These are phyloP conservation scores for Boletus pseudo-olivaceus DNA, from an alignment of 768 basidiomycete genomes.

Conservation along the genomic window DNA sequence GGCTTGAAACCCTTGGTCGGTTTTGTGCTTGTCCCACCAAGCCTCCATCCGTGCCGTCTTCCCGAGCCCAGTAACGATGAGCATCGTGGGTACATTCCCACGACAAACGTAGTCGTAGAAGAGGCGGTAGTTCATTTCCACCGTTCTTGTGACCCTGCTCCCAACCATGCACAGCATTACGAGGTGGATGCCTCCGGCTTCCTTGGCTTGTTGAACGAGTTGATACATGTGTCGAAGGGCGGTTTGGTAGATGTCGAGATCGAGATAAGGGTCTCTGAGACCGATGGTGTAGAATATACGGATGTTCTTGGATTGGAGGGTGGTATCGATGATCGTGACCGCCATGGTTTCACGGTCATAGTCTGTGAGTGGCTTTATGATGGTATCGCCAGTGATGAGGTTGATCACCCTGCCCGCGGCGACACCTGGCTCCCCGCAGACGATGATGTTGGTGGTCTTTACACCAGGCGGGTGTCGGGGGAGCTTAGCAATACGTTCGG, in stretches of 20 bases:
- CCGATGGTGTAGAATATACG: slow-evolving; percentile 31
- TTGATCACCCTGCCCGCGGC: slow-evolving; percentile 28
- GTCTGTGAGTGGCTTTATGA: slow-evolving; percentile 22
- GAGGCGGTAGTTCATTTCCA: slow-evolving; percentile 35
- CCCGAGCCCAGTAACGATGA: slow-evolving; percentile 40
- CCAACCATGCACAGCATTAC: slow-evolving; percentile 39
- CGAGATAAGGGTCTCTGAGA: slow-evolving; percentile 28
- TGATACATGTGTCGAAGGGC: slow-evolving; percentile 24
- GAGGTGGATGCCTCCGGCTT: slow-evolving; percentile 35
- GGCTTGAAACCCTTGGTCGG: slow-evolving; percentile 3
- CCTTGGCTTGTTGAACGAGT: slow-evolving; percentile 25
- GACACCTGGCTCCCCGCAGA: slow-evolving; percentile 43
- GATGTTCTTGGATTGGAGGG: slow-evolving; percentile 18
- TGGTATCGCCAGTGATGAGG: slow-evolving; percentile 14
- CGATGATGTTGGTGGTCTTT: slow-evolving; percentile 34
- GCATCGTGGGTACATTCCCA: slow-evolving; percentile 32
- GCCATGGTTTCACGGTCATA: slow-evolving; percentile 34
- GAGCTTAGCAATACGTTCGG: slow-evolving; percentile 16
- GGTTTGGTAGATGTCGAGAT: slow-evolving; percentile 14
- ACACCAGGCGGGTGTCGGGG: slow-evolving; percentile 17
- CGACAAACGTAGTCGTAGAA: slow-evolving; percentile 38
- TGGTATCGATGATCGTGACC: slow-evolving; percentile 22
- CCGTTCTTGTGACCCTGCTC: slow-evolving; percentile 31
- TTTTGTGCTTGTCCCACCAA: slow-evolving; percentile 31
- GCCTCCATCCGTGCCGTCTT: slow-evolving; percentile 28